Evolutionary conservation across 2,329 filamentous ascomycete species (phyloP), one percentile per base, ranked within the genome.

Genomic region (Chrysoporthe deuterocubensis): DNA sequence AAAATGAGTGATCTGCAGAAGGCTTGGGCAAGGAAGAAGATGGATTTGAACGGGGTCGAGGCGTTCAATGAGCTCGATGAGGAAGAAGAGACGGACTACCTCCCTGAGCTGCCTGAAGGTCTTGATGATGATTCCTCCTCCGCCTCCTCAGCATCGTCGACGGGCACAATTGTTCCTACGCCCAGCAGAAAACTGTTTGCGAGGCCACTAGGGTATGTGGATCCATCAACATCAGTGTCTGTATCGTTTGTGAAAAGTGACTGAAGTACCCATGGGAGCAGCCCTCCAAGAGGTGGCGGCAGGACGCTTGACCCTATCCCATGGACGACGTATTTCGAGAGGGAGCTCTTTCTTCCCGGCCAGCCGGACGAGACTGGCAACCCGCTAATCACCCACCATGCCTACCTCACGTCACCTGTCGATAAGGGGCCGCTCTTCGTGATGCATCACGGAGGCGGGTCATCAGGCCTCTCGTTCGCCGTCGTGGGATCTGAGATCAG

Each of bases 391-490:
- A 87, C 84, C 63, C 91, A 94, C 76, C 96, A 99, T 81, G 92
- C 88, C 67, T 98, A 98, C 78, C 84, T 98, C 56, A 97, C 89
- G 26, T 93, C 94, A 0, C 94, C 95, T 9, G 85, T 85, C 54
- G 89, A 85, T 48, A 85, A 86, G 70, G 92, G 91, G 0, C 94
- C 95, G 0, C 83, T 99, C 5, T 94, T 99, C 78, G 91, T 98
- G 69, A 93, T 92, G 80, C 96, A 99, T 76, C 96, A 99, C 80
- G 96, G 96, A 50, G 96, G 93, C 52, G 96, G 96, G 18, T 97
- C 94, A 4, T 97, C 94, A 0, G 96, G 92, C 7, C 86, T 98
- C 68, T 97, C 94, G 2, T 99, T 98, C 79, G 94, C 94, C 5
- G 84, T 93, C 4, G 89, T 97, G 69, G 89, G 90, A 2, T 85